Conservation (phyloP, 306 rosid genomes). For the Acacia melanoxylon region DNA sequence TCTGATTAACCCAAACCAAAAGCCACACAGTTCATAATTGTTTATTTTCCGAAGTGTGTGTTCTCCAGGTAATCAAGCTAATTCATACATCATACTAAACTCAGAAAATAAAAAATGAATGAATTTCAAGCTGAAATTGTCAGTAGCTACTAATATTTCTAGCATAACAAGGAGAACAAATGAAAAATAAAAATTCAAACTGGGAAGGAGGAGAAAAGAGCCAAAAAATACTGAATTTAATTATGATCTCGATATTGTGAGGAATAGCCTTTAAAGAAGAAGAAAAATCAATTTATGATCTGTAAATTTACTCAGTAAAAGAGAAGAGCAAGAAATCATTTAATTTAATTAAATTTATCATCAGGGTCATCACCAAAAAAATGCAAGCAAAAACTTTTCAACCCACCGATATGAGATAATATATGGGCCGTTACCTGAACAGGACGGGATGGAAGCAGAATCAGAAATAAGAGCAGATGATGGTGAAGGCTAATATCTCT, state of each 20-base stretch:
- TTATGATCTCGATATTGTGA: neutral
- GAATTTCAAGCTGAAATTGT: neutral
- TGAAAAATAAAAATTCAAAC: neutral
- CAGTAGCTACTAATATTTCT: neutral
- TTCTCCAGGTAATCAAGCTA: neutral
- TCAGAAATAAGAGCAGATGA: neutral
- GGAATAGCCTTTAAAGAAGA: neutral
- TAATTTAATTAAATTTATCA: neutral
- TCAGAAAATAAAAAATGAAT: neutral
- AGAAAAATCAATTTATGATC: neutral
- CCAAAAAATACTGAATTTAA: neutral
- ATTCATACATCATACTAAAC: neutral
- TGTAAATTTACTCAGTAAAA: neutral
- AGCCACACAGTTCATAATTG: neutral
- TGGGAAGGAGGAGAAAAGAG: neutral
- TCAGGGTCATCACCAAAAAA: neutral
- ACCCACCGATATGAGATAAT: neutral
- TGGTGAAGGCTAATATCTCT: neutral
- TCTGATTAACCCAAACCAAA: neutral
- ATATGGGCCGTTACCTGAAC: neutral
- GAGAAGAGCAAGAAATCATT: neutral
- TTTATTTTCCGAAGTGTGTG: neutral
- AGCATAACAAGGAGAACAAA: neutral
- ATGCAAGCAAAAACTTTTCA: neutral
- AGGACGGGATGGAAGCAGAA: neutral